Base-by-base conservation (phyloP, 495 filamentous ascomycete species). In the Halenospora varia region DNA sequence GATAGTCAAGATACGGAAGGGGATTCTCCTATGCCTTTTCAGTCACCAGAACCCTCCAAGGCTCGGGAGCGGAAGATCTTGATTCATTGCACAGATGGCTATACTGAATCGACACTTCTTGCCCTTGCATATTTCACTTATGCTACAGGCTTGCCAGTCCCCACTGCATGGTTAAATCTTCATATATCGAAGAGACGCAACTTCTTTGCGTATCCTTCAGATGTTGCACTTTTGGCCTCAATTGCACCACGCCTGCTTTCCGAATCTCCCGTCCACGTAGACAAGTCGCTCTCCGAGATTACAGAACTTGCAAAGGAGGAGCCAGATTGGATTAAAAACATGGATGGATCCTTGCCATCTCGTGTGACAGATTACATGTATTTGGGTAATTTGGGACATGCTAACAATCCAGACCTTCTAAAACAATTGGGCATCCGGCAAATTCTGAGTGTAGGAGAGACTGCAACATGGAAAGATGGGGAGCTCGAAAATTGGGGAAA, bases 341-440 rank as follows among this genome's bases (percentile, higher is more conserved):
- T 96, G 66, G 94, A 98, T 63, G 94, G 94, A 4, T 94, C 89
- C 51, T 75, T 98, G 3, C 94, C 94, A 0, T 95, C 89, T 63
- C 82, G 92, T 3, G 83, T 98, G 46, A 69, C 96, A 22, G 84
- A 88, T n/a, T 96, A 97, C 66, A 90, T 97, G 85, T 97, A 97
- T 66, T 78, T 97, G 17, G 93, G 93, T 1, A 97, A 97, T 67
- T 77, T 97, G 2, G 81, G 82, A 1, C 93, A 97, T 60, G 93
- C 93, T 1, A 97, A 96, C 64, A 97, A 97, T 63, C 90, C 90
- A 0, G 88, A 88, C 25, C 70, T 98, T 46, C 72, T 98, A 10
- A 75, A 76, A 65, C 80, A 83, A 46, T 71, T 98, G 66, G 93
- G 93, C 1, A 96, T 98, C 61, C 79, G 77, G 48, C 87, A 92